phyloP scores from a whole-genome alignment of 371 early-diverging fungal species.

The Mucor piriformis region DNA sequence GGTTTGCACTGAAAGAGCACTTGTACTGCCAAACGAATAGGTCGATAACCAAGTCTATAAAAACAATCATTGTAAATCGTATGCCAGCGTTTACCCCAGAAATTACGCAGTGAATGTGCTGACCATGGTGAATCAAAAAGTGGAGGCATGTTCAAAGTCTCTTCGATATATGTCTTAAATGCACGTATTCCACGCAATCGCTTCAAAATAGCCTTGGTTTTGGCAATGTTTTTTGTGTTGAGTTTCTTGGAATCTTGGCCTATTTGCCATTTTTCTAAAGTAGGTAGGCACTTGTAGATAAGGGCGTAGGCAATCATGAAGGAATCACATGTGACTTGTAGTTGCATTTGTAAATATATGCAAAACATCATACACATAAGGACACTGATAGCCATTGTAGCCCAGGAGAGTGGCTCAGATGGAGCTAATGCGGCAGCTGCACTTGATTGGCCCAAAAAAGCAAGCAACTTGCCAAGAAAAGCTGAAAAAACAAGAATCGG shows the following conservation, averaged over 20 bases:
- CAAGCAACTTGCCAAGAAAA: conserved; percentile 5
- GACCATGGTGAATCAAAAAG: conserved; percentile 41
- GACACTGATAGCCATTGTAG: conserved; percentile 19
- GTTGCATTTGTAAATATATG: conserved; percentile 39
- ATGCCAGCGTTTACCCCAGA: conserved; percentile 48
- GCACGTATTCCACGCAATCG: conserved; percentile 14
- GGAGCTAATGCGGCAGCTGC: conserved; percentile 4
- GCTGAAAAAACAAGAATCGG: conserved; percentile 23
- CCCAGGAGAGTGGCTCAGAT: not conserved
- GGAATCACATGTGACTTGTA: conserved; percentile 36
- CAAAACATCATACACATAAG: conserved; percentile 29
- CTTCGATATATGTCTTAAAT: conserved; percentile 38
- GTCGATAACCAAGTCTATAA: conserved; percentile 38
- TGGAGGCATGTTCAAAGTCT: conserved; percentile 34
- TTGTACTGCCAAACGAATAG: conserved; percentile 21
- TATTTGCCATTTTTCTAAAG: conserved; percentile 27
- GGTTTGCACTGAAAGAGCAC: conserved; percentile 23
- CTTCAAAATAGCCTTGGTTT: conserved; percentile 17
- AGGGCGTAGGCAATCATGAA: conserved; percentile 18
- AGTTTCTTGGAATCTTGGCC: conserved; percentile 6
- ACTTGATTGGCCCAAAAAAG: conserved; percentile 2
- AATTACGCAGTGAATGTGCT: conserved; percentile 38
- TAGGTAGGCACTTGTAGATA: conserved; percentile 24
- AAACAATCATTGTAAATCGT: conserved; percentile 45
- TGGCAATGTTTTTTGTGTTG: conserved; percentile 12